phyloP scores from a whole-genome alignment of 2,329 filamentous ascomycete genomes.

The Aureobasidium vineae region DNA sequence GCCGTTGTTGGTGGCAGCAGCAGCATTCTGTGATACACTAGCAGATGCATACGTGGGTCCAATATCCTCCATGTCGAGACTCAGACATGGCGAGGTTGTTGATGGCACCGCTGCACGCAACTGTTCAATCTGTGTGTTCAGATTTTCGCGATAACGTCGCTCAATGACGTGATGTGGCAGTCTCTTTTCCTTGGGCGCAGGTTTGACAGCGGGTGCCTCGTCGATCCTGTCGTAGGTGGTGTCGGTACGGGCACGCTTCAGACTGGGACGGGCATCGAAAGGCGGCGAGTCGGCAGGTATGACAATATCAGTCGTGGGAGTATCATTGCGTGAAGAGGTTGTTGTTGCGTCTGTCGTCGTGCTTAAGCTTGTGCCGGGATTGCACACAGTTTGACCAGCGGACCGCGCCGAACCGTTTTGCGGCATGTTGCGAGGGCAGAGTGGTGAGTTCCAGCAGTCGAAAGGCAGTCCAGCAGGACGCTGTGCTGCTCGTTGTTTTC shows the following conservation, averaged over 20 bases:
- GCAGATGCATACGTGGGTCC: slow-evolving; percentile 28
- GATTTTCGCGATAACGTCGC: slow-evolving; percentile 48
- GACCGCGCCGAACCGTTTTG: slow-evolving; percentile 24
- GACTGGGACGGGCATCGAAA: slow-evolving; percentile 8
- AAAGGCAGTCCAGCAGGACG: slow-evolving; percentile 22
- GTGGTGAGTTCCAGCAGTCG: slow-evolving; percentile 28
- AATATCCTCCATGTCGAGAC: slow-evolving; percentile 47
- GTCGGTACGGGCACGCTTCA: slow-evolving; percentile 25
- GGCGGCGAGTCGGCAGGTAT: slow-evolving; percentile 24
- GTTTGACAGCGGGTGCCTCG: slow-evolving; percentile 2
- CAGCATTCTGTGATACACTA: slow-evolving; percentile 4
- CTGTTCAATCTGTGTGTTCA: slow-evolving; percentile 48
- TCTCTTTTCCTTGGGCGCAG: slow-evolving; percentile 18
- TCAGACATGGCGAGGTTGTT: slow-evolving; percentile 40
- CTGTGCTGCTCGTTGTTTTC: slow-evolving; percentile 8
- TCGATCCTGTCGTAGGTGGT: background rate
- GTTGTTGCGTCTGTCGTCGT: background rate
- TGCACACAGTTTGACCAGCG: slow-evolving; percentile 24
- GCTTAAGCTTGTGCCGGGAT: slow-evolving; percentile 18
- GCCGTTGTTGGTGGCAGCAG: slow-evolving; percentile 32
- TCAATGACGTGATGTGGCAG: slow-evolving; percentile 47
- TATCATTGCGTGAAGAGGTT: slow-evolving; percentile 1
- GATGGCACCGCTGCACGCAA: slow-evolving; percentile 42
- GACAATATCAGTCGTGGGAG: slow-evolving; percentile 10
- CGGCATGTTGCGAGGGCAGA: slow-evolving; percentile 28